These are phyloP conservation scores for Rhizoclosmatium globosum DNA, from an alignment of 192 early-diverging fungal species.

Conservation along the genomic window DNA sequence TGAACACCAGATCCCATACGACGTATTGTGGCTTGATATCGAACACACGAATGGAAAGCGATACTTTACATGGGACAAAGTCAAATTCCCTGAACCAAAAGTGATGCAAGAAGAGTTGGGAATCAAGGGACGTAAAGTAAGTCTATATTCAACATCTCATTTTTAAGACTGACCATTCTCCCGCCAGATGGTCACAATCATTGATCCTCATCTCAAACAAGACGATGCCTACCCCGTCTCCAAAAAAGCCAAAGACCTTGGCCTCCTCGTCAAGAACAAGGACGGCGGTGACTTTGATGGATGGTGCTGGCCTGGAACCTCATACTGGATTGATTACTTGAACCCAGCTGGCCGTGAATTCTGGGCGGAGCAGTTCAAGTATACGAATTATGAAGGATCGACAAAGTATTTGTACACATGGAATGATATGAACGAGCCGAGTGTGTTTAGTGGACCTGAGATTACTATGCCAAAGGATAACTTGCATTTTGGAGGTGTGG, in stretches of 20 bases:
- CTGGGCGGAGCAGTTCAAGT: constrained; percentile 82
- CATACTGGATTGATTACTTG: constrained; percentile 92
- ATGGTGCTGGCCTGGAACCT: constrained; percentile 98
- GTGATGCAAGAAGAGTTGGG: constrained; percentile 84
- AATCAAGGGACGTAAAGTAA: constrained; percentile 75
- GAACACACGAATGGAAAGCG: constrained; percentile 98
- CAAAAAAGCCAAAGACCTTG: constrained; percentile 77
- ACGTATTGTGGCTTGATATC: constrained; percentile 99
- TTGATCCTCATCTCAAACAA: constrained; percentile 97
- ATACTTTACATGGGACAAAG: constrained; percentile 96
- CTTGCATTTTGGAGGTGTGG: constrained; percentile 84
- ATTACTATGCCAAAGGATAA: constrained; percentile 96
- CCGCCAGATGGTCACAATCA: constrained; percentile 93
- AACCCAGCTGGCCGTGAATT: constrained; percentile 80
- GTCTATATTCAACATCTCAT: no score
- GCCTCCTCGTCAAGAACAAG: constrained; percentile 81
- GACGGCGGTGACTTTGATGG: constrained; percentile 85
- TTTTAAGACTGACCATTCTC: no score
- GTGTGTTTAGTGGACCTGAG: constrained; percentile 96
- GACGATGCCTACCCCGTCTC: constrained; percentile 79
- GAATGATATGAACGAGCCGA: constrained; percentile 99
- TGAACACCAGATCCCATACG: constrained; percentile 90
- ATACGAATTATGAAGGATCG: constrained; percentile 84
- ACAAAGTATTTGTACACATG: constrained; percentile 86
- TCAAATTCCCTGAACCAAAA: constrained; percentile 88